Conservation (phyloP, 768 basidiomycete genomes). For the Piloderma croceum region DNA sequence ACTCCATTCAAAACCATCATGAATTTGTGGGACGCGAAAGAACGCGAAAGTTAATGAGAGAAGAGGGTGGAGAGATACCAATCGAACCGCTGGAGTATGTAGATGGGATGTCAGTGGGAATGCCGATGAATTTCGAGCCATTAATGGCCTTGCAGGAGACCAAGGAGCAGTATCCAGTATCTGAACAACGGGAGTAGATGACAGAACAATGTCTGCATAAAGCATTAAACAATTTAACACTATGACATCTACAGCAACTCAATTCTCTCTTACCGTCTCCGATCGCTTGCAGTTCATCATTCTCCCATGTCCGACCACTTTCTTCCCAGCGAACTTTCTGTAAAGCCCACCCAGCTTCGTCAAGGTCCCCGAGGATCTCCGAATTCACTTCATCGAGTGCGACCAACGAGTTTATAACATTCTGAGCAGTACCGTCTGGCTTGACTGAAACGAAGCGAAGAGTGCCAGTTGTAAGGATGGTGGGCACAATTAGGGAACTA, state of each 20-base stretch:
- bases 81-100: constrained; percentile 58
- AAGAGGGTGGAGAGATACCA: constrained; percentile 64
- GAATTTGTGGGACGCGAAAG: constrained; percentile 68
- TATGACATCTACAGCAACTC: constrained; percentile 1
- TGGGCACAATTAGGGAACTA: constrained; percentile 49
- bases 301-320: constrained; percentile 62
- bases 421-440: constrained; percentile 48
- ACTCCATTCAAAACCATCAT: constrained; percentile 65
- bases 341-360: constrained; percentile 62
- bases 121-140: constrained; percentile 61
- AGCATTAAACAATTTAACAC: constrained; percentile 13
- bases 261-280: constrained; percentile 64
- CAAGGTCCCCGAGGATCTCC: constrained; percentile 53
- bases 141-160: constrained; percentile 28
- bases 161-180: constrained; percentile 40
- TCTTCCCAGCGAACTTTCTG: constrained; percentile 57
- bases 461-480: constrained; percentile 50
- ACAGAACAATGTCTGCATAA: constrained; percentile 44
- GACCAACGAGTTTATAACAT: constrained; percentile 52
- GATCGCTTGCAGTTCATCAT: constrained; percentile 59
- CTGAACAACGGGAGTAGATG: constrained; percentile 43
- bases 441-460: constrained; percentile 58
- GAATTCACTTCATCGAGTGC: constrained; percentile 42
- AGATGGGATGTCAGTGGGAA: constrained; percentile 66
- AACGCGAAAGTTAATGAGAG: constrained; percentile 52